These are phyloP conservation scores for Phytophthora rubi DNA, from an alignment of 352 stramenopile genomes.

Conservation along the genomic window DNA sequence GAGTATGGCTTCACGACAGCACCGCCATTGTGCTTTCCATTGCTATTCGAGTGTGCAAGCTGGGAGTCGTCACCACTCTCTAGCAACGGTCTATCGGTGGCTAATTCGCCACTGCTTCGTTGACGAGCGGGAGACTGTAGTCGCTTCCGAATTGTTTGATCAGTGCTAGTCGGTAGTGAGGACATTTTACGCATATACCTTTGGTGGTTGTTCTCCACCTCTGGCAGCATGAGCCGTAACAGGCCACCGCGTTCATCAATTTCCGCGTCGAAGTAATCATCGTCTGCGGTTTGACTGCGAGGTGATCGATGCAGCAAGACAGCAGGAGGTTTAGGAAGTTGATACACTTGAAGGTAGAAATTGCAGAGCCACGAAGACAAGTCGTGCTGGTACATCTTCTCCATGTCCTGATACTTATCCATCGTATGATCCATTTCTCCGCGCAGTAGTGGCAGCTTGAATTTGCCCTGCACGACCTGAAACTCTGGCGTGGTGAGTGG, in stretches of 20 bases:
- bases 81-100: background rate
- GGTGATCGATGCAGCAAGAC: conserved; percentile 21
- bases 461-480: conserved; percentile 72
- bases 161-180: background rate
- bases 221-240: conserved; percentile 28
- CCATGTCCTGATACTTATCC: conserved; percentile 77
- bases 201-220: conserved; percentile 51
- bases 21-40: background rate
- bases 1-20: conserved; percentile 28
- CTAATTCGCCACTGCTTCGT: conserved; percentile 3
- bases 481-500: conserved; percentile 76
- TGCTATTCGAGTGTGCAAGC: background rate
- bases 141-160: conserved; percentile 17
- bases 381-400: conserved; percentile 69
- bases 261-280: conserved; percentile 49
- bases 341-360: conserved; percentile 84
- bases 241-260: conserved; percentile 57
- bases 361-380: conserved; percentile 91
- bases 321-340: conserved; percentile 40
- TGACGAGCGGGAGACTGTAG: background rate
- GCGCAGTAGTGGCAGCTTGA: conserved; percentile 83
- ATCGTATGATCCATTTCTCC: conserved; percentile 86
- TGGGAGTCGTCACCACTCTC: conserved; percentile 6
- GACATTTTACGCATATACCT: conserved; percentile 54
- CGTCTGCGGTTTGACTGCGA: background rate